Evolutionary conservation across 1,284 basidiomycete genomes (phyloP), one percentile per base, ranked within the genome.

Genomic region (Wallemia ichthyophaga): DNA sequence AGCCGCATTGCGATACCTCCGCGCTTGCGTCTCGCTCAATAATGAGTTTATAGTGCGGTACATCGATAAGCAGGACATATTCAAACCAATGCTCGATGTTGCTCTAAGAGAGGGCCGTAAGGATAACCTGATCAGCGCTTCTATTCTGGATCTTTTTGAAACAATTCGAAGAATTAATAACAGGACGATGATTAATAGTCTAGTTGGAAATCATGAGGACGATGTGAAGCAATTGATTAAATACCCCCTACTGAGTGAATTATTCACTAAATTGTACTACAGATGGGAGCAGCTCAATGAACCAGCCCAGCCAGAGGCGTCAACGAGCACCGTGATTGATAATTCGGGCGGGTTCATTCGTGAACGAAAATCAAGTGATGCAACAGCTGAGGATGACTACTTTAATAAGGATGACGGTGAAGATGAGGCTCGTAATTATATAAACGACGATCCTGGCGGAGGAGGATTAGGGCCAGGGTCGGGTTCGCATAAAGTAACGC

Each of bases 101-200:
- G 82, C 87, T 26, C 69, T 83, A 31, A 76, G 77, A 58, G 92
- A 96, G 70, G 82, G 82, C 27, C 74, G 75, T 56, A 76, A 84
- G 61, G 92, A 98, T 70, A 98, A 92, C 69, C 76, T 99, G 63
- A 74, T 98, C 56, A 84, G 82, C 65, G 91, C 88, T 63, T 85
- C 91, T 21, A 95, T 87, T 72, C 81, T 94, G 66, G 92, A 98
- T 67, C 85, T 87, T 62, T 87, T 98, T 66, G 92, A 98, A 65
- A 76, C 79, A 63, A 84, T 96, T 69, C 79, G 84, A 61, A 78
- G 78, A 73, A 58, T 0, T 28, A 89, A 91, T 67, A 73, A 86
- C 66, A 89, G 83, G 70, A 78, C 83, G 1, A 70, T 89, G 62
- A 84, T 95, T 67, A 75, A 78, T 62, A 79, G 86, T 66, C 80